These are phyloP conservation scores for Talaromyces funiculosus DNA, from an alignment of 2,329 filamentous ascomycete species.

Conservation along the genomic window DNA sequence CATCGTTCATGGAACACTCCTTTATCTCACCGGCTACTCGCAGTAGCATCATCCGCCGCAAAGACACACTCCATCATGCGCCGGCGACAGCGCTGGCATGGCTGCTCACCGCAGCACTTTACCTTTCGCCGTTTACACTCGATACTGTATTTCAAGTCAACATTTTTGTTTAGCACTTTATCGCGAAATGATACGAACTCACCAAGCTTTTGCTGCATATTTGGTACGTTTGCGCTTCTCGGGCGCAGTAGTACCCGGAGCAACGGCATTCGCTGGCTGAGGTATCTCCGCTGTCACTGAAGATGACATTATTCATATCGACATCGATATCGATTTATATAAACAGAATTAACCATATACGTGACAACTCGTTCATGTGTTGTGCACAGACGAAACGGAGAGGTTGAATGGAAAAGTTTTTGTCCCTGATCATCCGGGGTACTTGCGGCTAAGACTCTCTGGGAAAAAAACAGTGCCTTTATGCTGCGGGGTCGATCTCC, in stretches of 20 bases:
- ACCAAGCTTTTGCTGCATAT: conserved; percentile 13
- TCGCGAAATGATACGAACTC: background rate
- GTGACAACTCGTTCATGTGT: background rate
- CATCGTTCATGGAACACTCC: background rate
- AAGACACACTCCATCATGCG: conserved; percentile 63
- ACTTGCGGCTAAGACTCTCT: background rate
- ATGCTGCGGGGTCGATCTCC: background rate
- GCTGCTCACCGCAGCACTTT: conserved; percentile 66
- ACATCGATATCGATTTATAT: background rate
- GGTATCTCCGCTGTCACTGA: background rate
- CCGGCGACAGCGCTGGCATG: conserved; percentile 57
- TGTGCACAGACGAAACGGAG: background rate
- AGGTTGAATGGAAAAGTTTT: background rate
- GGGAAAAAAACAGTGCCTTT: background rate
- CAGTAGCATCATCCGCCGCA: conserved; percentile 54
- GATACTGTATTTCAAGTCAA: conserved; percentile 45
- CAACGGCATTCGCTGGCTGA: background rate
- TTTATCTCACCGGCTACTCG: conserved; percentile 2
- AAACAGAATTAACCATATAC: background rate
- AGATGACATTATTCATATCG: background rate
- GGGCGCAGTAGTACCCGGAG: background rate
- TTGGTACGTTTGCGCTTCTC: conserved; percentile 12
- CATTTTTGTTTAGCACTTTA: background rate
- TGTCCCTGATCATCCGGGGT: background rate
- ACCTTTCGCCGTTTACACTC: conserved; percentile 72